Conservation (phyloP, 768 basidiomycete species). For the Pulveroboletus sp. region DNA sequence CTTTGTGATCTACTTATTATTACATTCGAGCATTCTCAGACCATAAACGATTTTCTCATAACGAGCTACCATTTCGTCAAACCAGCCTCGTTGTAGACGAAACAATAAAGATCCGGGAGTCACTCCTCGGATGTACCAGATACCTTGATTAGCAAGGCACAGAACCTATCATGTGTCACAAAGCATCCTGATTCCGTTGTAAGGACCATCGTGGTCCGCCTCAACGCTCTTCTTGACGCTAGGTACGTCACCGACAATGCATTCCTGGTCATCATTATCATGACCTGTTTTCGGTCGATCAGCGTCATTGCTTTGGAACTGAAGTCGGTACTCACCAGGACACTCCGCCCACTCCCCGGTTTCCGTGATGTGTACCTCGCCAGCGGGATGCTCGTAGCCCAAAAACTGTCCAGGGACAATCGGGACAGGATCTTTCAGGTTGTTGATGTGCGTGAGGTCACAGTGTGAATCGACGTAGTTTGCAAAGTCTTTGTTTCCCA, state of each 20-base stretch:
- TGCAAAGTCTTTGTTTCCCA: constrained; percentile 57
- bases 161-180: too few species aligned
- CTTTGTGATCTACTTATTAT: too few species aligned
- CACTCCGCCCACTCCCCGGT: constrained; percentile 49
- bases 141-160: too few species aligned
- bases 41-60: too few species aligned
- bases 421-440: constrained; percentile 40
- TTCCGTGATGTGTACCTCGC: constrained; percentile 42
- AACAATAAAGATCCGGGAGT: too few species aligned
- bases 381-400: constrained; percentile 37
- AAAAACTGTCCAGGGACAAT: constrained; percentile 29
- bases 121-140: too few species aligned
- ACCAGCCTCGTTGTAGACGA: too few species aligned
- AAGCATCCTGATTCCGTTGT: constrained; percentile 21
- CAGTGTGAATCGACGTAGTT: constrained; percentile 46
- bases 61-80: too few species aligned
- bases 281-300: constrained; percentile 43
- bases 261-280: constrained; percentile 48
- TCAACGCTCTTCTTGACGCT: constrained; percentile 40
- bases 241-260: constrained; percentile 21
- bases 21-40: too few species aligned
- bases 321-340: constrained; percentile 38
- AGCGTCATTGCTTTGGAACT: too few species aligned
- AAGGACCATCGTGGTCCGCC: constrained; percentile 45
- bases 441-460: constrained; percentile 49